Percentiles rank a stretch among this genome's conserved stretches.
These are phyloP conservation scores for Cochlearia excelsa DNA, from an alignment of 345 rosid species.

Conservation along the genomic window DNA sequence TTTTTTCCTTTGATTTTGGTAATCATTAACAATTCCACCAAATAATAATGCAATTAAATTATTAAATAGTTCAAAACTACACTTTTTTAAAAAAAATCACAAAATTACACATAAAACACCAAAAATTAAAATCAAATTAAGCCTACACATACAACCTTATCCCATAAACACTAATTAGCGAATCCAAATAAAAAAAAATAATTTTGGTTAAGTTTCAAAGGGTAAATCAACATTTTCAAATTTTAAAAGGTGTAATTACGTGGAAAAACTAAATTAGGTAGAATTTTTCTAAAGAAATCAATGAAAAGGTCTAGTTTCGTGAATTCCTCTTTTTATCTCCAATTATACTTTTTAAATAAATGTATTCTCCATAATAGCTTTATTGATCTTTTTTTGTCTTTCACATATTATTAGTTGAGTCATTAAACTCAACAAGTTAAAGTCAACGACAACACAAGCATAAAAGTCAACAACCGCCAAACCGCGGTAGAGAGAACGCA, in stretches of 20 bases:
- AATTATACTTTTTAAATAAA: constrained; percentile 1
- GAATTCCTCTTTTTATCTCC: constrained; percentile 4
- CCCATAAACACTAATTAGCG: too few relatives aligned
- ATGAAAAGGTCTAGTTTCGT: too few relatives aligned
- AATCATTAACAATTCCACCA: constrained; percentile 68
- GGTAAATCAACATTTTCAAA: too few relatives aligned
- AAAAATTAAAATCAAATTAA: too few relatives aligned
- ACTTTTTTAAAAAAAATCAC: too few relatives aligned
- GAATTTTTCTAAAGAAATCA: too few relatives aligned
- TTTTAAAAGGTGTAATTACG: too few relatives aligned
- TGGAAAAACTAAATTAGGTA: too few relatives aligned
- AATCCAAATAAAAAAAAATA: too few relatives aligned
- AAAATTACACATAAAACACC: too few relatives aligned
- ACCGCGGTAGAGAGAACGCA: constrained; percentile 6
- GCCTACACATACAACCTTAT: too few relatives aligned
- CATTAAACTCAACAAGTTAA: background rate
- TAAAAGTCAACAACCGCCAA: constrained; percentile 20
- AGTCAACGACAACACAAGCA: constrained; percentile 6
- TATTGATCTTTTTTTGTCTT: background rate
- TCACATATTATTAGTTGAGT: background rate
- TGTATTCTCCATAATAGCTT: constrained; percentile 5
- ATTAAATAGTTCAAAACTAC: background rate
- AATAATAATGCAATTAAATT: background rate
- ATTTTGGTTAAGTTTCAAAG: too few relatives aligned
- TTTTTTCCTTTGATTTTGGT: constrained; percentile 47